A percentile compares a stretch with the other conserved stretches of the same genome.
phyloP scores from a whole-genome alignment of 2,329 filamentous ascomycete species.

The Penicillium expansum region DNA sequence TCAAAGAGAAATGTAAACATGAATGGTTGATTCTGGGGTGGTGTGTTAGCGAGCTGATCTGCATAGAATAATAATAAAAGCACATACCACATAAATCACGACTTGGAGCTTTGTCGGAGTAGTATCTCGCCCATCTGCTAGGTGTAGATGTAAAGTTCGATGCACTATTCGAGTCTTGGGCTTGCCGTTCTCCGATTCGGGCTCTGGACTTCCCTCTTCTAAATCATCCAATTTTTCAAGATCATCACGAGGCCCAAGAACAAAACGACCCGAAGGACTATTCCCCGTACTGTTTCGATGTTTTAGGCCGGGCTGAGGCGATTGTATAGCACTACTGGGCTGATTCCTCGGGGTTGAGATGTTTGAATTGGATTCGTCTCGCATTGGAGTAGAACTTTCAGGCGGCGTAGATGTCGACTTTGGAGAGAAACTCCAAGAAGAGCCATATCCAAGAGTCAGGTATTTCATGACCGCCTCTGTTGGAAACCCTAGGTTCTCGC shows the following conservation, averaged over 20 bases:
- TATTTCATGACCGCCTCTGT: conserved; percentile 50
- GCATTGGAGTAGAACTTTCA: conserved; percentile 26
- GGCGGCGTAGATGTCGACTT: conserved; percentile 28
- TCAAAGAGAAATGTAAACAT: conserved; percentile 52
- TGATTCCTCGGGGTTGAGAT: background rate
- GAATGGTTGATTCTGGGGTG: conserved; percentile 46
- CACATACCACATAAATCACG: conserved; percentile 44
- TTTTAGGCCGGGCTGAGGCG: background rate
- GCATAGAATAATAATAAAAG: background rate
- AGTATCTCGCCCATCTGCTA: conserved; percentile 19
- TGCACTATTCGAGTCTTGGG: conserved; percentile 34
- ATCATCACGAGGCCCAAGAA: conserved; percentile 36
- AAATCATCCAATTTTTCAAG: conserved; percentile 34
- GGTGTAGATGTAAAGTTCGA: conserved; percentile 37
- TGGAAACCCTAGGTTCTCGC: conserved; percentile 34
- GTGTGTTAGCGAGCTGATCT: conserved; percentile 7
- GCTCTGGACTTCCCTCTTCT: conserved; percentile 25
- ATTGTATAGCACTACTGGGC: background rate
- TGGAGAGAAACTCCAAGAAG: conserved; percentile 45
- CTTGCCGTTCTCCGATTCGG: conserved; percentile 18
- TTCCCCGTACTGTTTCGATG: conserved; percentile 1
- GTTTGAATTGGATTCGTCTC: conserved; percentile 13
- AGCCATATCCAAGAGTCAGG: conserved; percentile 51
- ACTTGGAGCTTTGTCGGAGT: conserved; percentile 34
- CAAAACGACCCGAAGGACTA: conserved; percentile 12